Evolutionary conservation across 257 asterid species (phyloP).

Genomic region (Asclepias syriaca): DNA sequence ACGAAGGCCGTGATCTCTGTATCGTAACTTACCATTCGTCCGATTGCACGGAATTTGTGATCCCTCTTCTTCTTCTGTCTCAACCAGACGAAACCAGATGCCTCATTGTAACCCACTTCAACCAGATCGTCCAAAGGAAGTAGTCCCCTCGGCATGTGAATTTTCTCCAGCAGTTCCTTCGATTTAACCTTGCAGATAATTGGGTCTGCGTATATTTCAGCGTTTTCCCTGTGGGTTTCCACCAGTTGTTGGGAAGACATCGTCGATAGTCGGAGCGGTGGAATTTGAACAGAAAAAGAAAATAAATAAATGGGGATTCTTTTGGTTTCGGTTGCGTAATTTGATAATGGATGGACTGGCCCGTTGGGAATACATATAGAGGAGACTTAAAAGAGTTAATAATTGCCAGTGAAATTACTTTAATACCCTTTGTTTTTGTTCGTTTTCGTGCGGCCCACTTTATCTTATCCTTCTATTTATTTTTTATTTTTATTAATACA

Average conservation of each 20-base stretch:
- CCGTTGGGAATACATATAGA: neutral
- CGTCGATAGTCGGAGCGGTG: constrained; percentile 4
- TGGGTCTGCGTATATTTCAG: constrained; percentile 22
- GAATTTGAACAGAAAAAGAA: neutral
- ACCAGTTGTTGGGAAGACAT: constrained; percentile 24
- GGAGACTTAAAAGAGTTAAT: neutral
- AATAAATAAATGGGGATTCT: neutral
- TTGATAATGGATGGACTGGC: neutral
- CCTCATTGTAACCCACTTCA: constrained; percentile 23
- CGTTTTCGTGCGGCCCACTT: neutral
- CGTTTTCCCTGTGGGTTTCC: constrained; percentile 19
- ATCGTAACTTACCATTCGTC: constrained; percentile 19
- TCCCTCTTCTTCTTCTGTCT: constrained; percentile 19
- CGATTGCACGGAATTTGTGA: constrained; percentile 14
- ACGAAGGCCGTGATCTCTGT: constrained; percentile 25
- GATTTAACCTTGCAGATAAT: constrained; percentile 19
- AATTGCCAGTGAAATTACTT: neutral
- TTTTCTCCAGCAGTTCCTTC: constrained; percentile 19
- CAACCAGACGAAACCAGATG: constrained; percentile 21
- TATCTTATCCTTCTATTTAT: neutral
- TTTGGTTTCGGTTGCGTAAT: neutral
- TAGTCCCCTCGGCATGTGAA: constrained; percentile 21
- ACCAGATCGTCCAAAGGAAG: constrained; percentile 18
- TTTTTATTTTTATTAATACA: too few relatives aligned
- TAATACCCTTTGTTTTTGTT: neutral